Evolutionary conservation across 2,329 filamentous ascomycete genomes (phyloP), one percentile per base, ranked within the genome.

Genomic region (Alternaria burnsii): DNA sequence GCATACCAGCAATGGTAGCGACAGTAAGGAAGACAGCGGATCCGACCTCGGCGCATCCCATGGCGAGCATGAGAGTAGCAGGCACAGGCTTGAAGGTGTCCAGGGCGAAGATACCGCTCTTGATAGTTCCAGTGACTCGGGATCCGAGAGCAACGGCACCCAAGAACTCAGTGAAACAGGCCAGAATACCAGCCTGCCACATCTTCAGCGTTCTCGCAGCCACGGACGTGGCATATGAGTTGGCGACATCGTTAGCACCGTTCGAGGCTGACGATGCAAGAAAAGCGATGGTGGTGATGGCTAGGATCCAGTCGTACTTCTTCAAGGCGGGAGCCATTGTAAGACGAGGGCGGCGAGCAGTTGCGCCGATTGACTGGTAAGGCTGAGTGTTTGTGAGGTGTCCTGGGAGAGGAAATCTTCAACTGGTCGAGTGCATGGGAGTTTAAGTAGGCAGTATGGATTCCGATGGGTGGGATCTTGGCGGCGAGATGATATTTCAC

Each of bases 121-220:
- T 84, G 73, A 89, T 89, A 8, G 87, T 89, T 59, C 86, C 84
- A 28, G 87, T 85, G 7, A 87, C 86, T 57, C 86, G 82, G 16
- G 81, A 75, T 53, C 85, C 84, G 34, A 86, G 78, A 46, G 80
- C 82, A 11, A 86, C 80, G 14, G 84, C 84, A 58, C 84, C 84
- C 10, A 83, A 72, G 66, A 86, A 82, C 68, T 86, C 84, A 18
- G 83, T 85, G 61, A 81, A 66, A 32, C 80, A 78, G 55, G 83
- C 80, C 18, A 86, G 72, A 40, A 85, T 68, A 67, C 83, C 84
- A 69, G 80, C 84, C 70, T 84, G 82, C 55, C 80, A 78, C 82
- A 86, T 85, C 44, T 82, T 82, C 66, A 86, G 77, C 36, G 83
- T 84, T 32, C 80, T 76, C 8, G 84, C 84, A 20, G 83, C 83